phyloP scores from a whole-genome alignment of 352 stramenopile species.

The Phytophthora kernoviae region DNA sequence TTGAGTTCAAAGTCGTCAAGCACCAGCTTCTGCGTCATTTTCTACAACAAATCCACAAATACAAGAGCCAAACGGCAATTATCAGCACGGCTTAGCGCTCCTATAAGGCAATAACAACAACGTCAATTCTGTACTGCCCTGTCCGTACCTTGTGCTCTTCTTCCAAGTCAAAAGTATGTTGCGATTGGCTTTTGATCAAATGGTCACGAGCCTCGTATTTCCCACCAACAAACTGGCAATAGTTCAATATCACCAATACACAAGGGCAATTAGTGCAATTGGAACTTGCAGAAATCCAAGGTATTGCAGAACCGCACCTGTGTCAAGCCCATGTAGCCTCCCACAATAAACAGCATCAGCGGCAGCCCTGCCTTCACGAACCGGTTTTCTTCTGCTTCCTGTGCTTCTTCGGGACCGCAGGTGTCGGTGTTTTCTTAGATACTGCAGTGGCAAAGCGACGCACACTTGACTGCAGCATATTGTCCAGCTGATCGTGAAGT shows the following conservation, averaged over 20 bases:
- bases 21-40: constrained; percentile 85
- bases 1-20: constrained; percentile 88
- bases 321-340: constrained; percentile 73
- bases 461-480: constrained; percentile 33
- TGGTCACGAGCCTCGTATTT: constrained; percentile 86
- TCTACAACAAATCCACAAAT: constrained; percentile 37
- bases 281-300: background rate
- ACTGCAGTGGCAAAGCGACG: constrained; percentile 31
- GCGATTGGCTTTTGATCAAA: constrained; percentile 83
- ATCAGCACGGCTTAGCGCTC: no score
- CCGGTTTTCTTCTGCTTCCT: constrained; percentile 54
- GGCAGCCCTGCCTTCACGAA: constrained; percentile 77
- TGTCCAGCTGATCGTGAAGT: background rate
- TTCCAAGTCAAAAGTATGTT: constrained; percentile 80
- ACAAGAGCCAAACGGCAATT: constrained; percentile 2
- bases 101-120: background rate
- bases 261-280: constrained; percentile 7
- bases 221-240: constrained; percentile 71
- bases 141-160: constrained; percentile 82
- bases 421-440: constrained; percentile 14
- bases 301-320: constrained; percentile 46
- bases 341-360: constrained; percentile 83
- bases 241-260: constrained; percentile 6
- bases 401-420: constrained; percentile 33
- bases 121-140: background rate